These are phyloP conservation scores for Athelia psychrophila DNA, from an alignment of 1,284 basidiomycete species.

Conservation along the genomic window DNA sequence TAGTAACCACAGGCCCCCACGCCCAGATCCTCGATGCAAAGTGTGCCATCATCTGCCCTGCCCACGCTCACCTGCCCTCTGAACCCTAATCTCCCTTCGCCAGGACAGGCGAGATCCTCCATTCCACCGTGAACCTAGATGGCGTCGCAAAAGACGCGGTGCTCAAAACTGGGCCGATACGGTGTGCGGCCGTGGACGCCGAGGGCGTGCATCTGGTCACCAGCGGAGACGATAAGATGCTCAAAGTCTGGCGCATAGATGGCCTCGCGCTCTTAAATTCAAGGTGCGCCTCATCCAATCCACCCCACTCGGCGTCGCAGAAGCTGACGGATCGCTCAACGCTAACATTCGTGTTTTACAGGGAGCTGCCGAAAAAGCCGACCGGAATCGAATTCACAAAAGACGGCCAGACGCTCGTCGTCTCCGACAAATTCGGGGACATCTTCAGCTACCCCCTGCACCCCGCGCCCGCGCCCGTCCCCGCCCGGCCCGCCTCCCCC, in stretches of 20 bases:
- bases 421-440: slow-evolving; percentile 87
- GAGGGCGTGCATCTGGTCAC: slow-evolving; percentile 55
- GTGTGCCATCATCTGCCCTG: slow-evolving; percentile 28
- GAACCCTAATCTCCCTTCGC: slow-evolving; percentile 5
- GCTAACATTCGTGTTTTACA: slow-evolving; percentile 26
- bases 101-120: slow-evolving; percentile 55
- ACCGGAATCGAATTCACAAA: slow-evolving; percentile 61
- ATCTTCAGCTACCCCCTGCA: slow-evolving; percentile 59
- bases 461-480: slow-evolving; percentile 28
- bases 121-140: slow-evolving; percentile 37
- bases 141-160: slow-evolving; percentile 31
- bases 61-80: slow-evolving; percentile 13
- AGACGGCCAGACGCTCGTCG: slow-evolving; percentile 58
- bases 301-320: no score
- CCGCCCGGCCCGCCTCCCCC: slow-evolving; percentile 9
- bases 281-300: no score
- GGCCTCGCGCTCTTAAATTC: slow-evolving; percentile 53
- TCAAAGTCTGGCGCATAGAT: slow-evolving; percentile 72
- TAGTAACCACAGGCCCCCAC: slow-evolving; percentile 56
- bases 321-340: not conserved
- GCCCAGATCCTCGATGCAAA: slow-evolving; percentile 52
- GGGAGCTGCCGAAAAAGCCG: slow-evolving; percentile 76
- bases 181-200: slow-evolving; percentile 54
- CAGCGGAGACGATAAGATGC: slow-evolving; percentile 74
- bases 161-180: slow-evolving; percentile 54